Evolutionary conservation across 371 early-diverging fungal genomes (phyloP).

Genomic region (Circinella umbellata): DNA sequence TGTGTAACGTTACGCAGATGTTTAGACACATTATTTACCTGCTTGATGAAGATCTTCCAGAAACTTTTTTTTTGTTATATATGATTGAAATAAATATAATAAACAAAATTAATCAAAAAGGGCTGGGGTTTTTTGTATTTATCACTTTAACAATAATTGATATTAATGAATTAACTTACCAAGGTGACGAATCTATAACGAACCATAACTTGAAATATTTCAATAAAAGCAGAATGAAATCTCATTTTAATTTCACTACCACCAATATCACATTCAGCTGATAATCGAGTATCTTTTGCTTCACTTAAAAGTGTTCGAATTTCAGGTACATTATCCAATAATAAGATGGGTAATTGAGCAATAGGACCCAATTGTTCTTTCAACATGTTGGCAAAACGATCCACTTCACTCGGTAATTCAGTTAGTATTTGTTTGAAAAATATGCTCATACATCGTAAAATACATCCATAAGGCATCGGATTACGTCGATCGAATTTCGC

Average conservation of each 20-base stretch:
- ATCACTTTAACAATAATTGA: too few species aligned
- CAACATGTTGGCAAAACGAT: constrained; percentile 43
- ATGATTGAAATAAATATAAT: too few species aligned
- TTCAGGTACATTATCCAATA: constrained; percentile 51
- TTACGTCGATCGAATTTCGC: constrained; percentile 51
- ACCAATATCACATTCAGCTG: constrained; percentile 32
- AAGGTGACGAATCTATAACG: constrained; percentile 51
- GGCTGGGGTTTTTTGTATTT: too few species aligned
- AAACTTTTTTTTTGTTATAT: constrained; percentile 28
- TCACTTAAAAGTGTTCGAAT: constrained; percentile 34
- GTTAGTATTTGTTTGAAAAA: constrained; percentile 45
- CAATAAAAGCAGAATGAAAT: constrained; percentile 51
- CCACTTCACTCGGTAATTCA: constrained; percentile 35
- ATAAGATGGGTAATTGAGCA: constrained; percentile 39
- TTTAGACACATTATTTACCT: constrained; percentile 24
- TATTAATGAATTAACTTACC: constrained; percentile 28
- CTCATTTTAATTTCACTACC: constrained; percentile 47
- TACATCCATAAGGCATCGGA: constrained; percentile 52
- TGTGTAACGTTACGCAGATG: constrained; percentile 7
- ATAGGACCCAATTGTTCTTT: constrained; percentile 42
- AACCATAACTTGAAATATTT: constrained; percentile 53
- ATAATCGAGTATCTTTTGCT: constrained; percentile 6
- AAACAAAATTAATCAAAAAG: too few species aligned
- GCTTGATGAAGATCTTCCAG: constrained; percentile 60
- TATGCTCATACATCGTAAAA: constrained; percentile 45